Evolutionary conservation across 768 basidiomycete genomes (phyloP).

Genomic region (Phylloporus scabripes): DNA sequence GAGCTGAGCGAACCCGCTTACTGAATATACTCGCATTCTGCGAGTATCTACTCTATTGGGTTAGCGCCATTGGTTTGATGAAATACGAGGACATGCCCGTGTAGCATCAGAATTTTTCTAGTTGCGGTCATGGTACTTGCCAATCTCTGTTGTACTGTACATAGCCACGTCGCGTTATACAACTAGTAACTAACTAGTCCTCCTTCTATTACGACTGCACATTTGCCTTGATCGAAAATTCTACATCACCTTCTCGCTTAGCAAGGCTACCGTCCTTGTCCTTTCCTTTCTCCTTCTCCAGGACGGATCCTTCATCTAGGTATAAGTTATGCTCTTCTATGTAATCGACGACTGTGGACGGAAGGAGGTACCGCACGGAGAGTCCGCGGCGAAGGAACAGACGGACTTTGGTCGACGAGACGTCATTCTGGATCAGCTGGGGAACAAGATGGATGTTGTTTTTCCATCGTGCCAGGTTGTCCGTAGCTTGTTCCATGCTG

Average conservation of each 20-base stretch:
- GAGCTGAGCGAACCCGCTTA: slow-evolving; percentile 50
- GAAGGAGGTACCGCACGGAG: slow-evolving; percentile 85
- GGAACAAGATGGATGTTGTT: slow-evolving; percentile 87
- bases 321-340: slow-evolving; percentile 83
- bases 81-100: slow-evolving; percentile 32
- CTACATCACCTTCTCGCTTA: slow-evolving; percentile 26
- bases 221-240: slow-evolving; percentile 3
- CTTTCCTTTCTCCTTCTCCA: slow-evolving; percentile 36
- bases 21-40: slow-evolving; percentile 68
- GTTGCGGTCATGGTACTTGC: slow-evolving; percentile 10
- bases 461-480: slow-evolving; percentile 68
- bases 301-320: slow-evolving; percentile 47
- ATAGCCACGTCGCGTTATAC: too few relatives aligned
- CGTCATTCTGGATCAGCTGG: slow-evolving; percentile 95
- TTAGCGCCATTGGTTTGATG: background rate
- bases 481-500: slow-evolving; percentile 79
- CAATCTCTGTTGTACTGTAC: background rate
- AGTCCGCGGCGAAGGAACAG: slow-evolving; percentile 75
- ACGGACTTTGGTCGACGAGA: slow-evolving; percentile 90
- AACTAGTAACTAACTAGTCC: background rate
- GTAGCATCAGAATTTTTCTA: slow-evolving; percentile 41
- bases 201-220: background rate
- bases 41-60: slow-evolving; percentile 44
- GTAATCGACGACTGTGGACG: slow-evolving; percentile 87
- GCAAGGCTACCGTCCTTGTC: slow-evolving; percentile 27